These are phyloP conservation scores for Ophiostoma sp. DNA, from an alignment of 2,329 filamentous ascomycete species.

Conservation along the genomic window DNA sequence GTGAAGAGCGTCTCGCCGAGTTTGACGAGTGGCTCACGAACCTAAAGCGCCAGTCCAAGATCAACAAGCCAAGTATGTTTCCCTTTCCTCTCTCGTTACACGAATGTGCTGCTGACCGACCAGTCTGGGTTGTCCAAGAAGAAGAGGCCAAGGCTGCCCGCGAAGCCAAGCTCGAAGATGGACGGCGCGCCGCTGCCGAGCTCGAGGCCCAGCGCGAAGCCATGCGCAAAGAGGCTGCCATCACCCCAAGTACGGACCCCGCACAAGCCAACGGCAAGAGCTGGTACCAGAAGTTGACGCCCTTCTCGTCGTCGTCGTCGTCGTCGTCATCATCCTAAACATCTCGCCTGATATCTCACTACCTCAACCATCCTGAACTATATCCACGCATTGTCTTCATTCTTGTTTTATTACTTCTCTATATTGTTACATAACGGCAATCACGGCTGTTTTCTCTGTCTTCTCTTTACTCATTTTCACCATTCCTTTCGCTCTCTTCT, in stretches of 20 bases:
- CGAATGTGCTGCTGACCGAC: not conserved
- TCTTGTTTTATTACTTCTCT: not conserved
- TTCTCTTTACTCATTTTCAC: not conserved
- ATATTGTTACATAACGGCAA: not conserved
- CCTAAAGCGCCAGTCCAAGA: slow-evolving; percentile 85
- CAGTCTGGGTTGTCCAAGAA: slow-evolving; percentile 49
- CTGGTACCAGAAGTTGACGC: slow-evolving; percentile 2
- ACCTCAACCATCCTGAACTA: not conserved
- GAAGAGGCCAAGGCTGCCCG: slow-evolving; percentile 43
- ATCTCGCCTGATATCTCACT: not conserved
- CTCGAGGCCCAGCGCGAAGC: slow-evolving; percentile 43
- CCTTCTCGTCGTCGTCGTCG: not conserved
- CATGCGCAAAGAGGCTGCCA: slow-evolving; percentile 45
- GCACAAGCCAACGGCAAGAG: slow-evolving; percentile 8
- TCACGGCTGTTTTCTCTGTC: not conserved
- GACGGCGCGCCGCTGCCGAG: slow-evolving; percentile 38
- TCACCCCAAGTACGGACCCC: slow-evolving; percentile 27
- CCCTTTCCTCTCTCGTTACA: not conserved
- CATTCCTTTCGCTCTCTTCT: not conserved
- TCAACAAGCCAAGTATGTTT: slow-evolving; percentile 76
- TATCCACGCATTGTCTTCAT: not conserved
- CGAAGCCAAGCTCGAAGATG: slow-evolving; percentile 35
- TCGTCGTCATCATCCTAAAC: not conserved
- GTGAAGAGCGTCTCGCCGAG: slow-evolving; percentile 70
- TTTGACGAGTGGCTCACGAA: slow-evolving; percentile 82